A percentile compares a stretch with the other conserved stretches of the same genome.
These are phyloP conservation scores for Trichoderma gamsii DNA, from an alignment of 495 filamentous ascomycete genomes.

Conservation along the genomic window DNA sequence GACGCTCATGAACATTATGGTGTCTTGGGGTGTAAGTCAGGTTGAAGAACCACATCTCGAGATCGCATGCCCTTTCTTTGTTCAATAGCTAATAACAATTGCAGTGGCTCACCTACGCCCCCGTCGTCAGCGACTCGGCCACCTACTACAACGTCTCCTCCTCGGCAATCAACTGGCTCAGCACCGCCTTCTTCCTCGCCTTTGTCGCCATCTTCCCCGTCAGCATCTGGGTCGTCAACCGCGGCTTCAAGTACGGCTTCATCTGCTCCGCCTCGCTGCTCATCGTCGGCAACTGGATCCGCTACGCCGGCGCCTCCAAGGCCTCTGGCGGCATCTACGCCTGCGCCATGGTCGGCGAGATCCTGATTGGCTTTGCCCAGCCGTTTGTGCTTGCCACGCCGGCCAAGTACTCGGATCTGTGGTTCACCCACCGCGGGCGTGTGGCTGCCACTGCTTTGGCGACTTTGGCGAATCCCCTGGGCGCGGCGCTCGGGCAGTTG, in stretches of 20 bases:
- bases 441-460: constrained; percentile 83
- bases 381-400: constrained; percentile 89
- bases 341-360: constrained; percentile 88
- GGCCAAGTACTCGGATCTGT: constrained; percentile 85
- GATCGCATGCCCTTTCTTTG: not conserved
- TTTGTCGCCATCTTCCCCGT: constrained; percentile 69
- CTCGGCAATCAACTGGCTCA: constrained; percentile 85
- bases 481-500: constrained; percentile 81
- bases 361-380: constrained; percentile 82
- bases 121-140: constrained; percentile 71
- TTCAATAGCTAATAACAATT: too few species aligned
- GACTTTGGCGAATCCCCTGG: constrained; percentile 80
- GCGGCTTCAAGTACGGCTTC: constrained; percentile 72
- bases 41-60: not conserved
- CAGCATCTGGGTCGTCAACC: constrained; percentile 72
- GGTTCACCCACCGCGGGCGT: constrained; percentile 82
- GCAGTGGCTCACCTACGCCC: constrained; percentile 94
- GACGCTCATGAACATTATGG: constrained; percentile 82
- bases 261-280: constrained; percentile 64
- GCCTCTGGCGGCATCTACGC: constrained; percentile 55
- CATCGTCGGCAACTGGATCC: constrained; percentile 85
- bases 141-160: constrained; percentile 68
- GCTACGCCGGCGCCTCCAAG: constrained; percentile 71
- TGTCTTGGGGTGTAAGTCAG: constrained; percentile 85
- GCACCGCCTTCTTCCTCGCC: constrained; percentile 77